phyloP scores from a whole-genome alignment of 2,329 filamentous ascomycete genomes.

The Annulohypoxylon truncatum region DNA sequence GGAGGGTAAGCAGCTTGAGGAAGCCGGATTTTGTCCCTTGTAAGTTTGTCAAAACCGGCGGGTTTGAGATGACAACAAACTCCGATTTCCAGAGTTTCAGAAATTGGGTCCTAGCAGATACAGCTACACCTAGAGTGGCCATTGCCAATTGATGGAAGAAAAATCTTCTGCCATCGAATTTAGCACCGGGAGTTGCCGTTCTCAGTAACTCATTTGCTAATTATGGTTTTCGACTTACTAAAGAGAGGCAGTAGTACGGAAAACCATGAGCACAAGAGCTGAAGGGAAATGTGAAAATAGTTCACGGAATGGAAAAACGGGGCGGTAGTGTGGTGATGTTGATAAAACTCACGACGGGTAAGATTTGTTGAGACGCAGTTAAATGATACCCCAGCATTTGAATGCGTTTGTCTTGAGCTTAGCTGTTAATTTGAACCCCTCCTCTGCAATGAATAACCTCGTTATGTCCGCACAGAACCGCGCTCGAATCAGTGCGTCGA shows the following conservation, averaged over 20 bases:
- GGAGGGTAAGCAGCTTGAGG: slow-evolving; percentile 58
- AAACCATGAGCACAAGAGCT: background rate
- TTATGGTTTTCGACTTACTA: background rate
- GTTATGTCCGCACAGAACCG: background rate
- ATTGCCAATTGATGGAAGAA: background rate
- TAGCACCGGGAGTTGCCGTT: background rate
- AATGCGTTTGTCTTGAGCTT: slow-evolving; percentile 24
- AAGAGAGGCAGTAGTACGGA: background rate
- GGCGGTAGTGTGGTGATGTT: background rate
- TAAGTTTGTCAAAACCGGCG: slow-evolving; percentile 32
- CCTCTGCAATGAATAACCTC: background rate
- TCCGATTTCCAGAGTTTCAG: background rate
- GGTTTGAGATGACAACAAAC: background rate
- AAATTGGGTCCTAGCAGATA: background rate
- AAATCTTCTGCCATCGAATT: background rate
- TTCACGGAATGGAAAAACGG: background rate
- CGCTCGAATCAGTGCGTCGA: background rate
- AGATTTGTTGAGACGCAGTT: slow-evolving; percentile 19
- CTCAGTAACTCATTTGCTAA: background rate
- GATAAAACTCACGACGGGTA: background rate
- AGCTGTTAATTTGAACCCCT: slow-evolving; percentile 1
- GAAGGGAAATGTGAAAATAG: background rate
- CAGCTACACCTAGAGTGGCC: background rate
- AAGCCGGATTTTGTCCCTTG: slow-evolving; percentile 63
- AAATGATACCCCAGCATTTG: slow-evolving; percentile 31